Conservation (phyloP, 2,329 filamentous ascomycete genomes). For the Colletotrichum chrysophilum region DNA sequence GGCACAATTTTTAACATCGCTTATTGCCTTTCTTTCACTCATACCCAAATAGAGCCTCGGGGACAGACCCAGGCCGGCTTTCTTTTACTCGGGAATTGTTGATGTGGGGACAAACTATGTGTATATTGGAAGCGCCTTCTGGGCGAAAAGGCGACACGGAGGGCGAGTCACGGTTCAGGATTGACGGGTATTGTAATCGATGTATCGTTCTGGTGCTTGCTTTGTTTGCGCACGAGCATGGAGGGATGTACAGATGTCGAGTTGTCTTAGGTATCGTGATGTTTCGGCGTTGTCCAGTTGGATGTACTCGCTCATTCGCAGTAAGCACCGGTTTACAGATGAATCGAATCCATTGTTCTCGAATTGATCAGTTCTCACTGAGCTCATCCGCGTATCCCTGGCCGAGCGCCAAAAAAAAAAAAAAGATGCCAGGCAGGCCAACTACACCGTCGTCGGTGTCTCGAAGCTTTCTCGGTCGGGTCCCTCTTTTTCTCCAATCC, state of each 20-base stretch:
- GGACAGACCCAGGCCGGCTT: constrained; percentile 14
- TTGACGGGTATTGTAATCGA: constrained; percentile 9
- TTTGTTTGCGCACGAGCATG: background rate
- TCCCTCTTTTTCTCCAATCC: constrained; percentile 12
- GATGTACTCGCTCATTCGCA: background rate
- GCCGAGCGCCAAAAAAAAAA: background rate
- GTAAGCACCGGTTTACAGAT: background rate
- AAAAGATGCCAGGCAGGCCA: background rate
- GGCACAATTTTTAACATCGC: constrained; percentile 15
- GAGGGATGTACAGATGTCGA: background rate
- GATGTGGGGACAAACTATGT: constrained; percentile 15
- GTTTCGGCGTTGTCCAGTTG: background rate
- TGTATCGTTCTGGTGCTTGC: background rate
- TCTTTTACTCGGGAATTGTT: constrained; percentile 16
- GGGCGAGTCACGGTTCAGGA: background rate
- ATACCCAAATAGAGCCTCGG: constrained; percentile 21
- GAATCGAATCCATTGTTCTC: background rate
- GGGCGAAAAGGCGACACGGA: background rate
- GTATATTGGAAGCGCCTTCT: constrained; percentile 13
- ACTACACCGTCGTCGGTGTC: background rate
- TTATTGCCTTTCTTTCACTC: constrained; percentile 21
- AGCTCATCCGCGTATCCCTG: background rate
- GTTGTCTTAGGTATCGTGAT: background rate
- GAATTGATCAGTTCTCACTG: background rate
- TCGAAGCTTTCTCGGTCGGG: background rate